phyloP scores from a whole-genome alignment of 176 grass and related monocot species.

The Cocos nucifera region DNA sequence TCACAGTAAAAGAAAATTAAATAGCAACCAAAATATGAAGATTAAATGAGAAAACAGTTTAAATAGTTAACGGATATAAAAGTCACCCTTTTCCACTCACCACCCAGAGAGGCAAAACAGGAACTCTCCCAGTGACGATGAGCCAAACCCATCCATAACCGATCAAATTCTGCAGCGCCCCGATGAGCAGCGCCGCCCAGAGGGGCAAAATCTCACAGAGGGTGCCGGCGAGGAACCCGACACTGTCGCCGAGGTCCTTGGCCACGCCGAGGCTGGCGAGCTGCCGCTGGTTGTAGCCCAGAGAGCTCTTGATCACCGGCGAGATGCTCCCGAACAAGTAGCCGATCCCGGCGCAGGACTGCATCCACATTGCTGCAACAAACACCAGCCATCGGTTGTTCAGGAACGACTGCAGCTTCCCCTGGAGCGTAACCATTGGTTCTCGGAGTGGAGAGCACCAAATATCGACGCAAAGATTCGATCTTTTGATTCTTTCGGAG shows the following conservation, averaged over 20 bases:
- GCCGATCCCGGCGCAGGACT: conserved; percentile 6
- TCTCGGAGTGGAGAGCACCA: neutral
- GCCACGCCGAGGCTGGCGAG: conserved; percentile 9
- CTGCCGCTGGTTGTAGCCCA: conserved; percentile 4
- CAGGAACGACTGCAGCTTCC: conserved; percentile 3
- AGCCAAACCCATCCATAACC: conserved; percentile 4
- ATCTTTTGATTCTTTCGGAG: neutral
- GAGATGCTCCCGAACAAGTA: conserved; percentile 14
- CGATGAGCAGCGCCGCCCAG: conserved; percentile 5
- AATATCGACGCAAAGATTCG: neutral
- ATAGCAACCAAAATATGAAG: too few species aligned
- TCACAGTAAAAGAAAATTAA: too few species aligned
- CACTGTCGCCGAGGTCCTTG: conserved; percentile 12
- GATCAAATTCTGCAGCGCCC: conserved; percentile 6
- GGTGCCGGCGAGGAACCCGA: conserved; percentile 11
- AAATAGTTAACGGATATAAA: too few species aligned
- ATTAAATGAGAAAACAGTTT: too few species aligned
- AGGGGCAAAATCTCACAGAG: conserved; percentile 1
- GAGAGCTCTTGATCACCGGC: conserved; percentile 3
- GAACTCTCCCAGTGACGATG: neutral
- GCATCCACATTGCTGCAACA: conserved; percentile 16
- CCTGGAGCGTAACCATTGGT: neutral
- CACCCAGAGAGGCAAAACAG: conserved; percentile 12
- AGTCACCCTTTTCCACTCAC: neutral
- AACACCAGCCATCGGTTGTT: conserved; percentile 14